Conservation (phyloP, 345 rosid genomes). For the Eucalyptus polyanthemos region DNA sequence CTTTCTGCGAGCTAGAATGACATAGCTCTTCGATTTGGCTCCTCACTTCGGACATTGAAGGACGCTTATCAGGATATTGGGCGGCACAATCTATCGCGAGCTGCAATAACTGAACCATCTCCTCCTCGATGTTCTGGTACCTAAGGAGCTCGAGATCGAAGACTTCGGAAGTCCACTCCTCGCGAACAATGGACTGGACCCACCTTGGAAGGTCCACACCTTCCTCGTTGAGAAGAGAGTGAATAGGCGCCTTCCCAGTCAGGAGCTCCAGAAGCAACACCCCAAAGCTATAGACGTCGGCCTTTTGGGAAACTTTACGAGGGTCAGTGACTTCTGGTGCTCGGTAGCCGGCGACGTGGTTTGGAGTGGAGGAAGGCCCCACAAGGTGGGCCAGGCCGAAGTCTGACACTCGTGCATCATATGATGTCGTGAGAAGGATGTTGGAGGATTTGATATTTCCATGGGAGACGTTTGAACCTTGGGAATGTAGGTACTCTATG, state of each 20-base stretch:
- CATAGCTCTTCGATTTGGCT: slow-evolving; percentile 31
- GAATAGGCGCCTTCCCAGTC: slow-evolving; percentile 36
- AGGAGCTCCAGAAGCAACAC: slow-evolving; percentile 33
- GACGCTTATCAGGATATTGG: slow-evolving; percentile 59
- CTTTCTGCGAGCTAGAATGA: background rate
- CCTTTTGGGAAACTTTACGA: slow-evolving; percentile 35
- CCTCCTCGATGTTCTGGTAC: slow-evolving; percentile 46
- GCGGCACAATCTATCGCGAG: slow-evolving; percentile 58
- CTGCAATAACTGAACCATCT: slow-evolving; percentile 59
- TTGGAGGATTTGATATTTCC: slow-evolving; percentile 46
- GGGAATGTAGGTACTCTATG: slow-evolving; percentile 33
- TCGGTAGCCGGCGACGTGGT: slow-evolving; percentile 34
- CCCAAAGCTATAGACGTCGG: slow-evolving; percentile 44
- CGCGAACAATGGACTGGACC: slow-evolving; percentile 45
- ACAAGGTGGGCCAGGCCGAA: slow-evolving; percentile 37
- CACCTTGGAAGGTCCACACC: slow-evolving; percentile 43
- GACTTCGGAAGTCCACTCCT: slow-evolving; percentile 51
- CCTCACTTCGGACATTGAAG: slow-evolving; percentile 45
- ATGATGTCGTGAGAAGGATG: slow-evolving; percentile 26
- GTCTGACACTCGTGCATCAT: slow-evolving; percentile 31
- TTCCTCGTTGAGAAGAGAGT: slow-evolving; percentile 30
- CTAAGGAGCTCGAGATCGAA: slow-evolving; percentile 58
- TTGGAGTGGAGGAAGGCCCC: slow-evolving; percentile 32
- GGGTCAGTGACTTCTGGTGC: slow-evolving; percentile 51
- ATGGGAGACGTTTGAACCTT: slow-evolving; percentile 26